A percentile compares a stretch with the other conserved stretches of the same genome.
Evolutionary conservation across 2,329 filamentous ascomycete genomes (phyloP).

Genomic region (Pseudogymnoascus sp.): DNA sequence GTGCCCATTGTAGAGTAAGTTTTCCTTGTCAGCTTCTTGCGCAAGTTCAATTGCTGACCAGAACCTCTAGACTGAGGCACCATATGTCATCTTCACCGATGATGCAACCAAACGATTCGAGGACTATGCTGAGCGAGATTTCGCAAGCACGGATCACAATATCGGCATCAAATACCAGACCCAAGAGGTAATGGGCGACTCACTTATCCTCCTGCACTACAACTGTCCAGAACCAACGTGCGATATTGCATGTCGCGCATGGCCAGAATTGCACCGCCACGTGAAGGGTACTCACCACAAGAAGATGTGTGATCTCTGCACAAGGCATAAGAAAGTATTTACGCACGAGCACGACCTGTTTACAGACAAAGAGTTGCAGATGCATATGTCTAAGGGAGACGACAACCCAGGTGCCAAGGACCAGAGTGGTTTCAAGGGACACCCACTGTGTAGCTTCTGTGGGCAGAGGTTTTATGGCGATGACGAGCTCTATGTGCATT

Average conservation of each 20-base stretch:
- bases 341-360: constrained; percentile 97
- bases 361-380: constrained; percentile 67
- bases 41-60: constrained; percentile 15
- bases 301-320: constrained; percentile 86
- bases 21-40: constrained; percentile 3
- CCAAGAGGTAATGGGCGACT: constrained; percentile 84
- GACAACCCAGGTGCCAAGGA: constrained; percentile 82
- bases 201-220: constrained; percentile 77
- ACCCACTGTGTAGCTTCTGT: constrained; percentile 92
- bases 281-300: constrained; percentile 76
- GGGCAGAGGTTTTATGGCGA: constrained; percentile 88
- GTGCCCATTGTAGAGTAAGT: constrained; percentile 85
- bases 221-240: constrained; percentile 86
- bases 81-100: constrained; percentile 88
- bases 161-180: constrained; percentile 89
- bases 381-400: constrained; percentile 85
- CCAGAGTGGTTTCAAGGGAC: constrained; percentile 92
- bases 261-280: constrained; percentile 72
- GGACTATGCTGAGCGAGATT: constrained; percentile 67
- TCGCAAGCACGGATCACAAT: constrained; percentile 71
- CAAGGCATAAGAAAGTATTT: constrained; percentile 94
- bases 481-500: constrained; percentile 90
- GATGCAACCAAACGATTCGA: constrained; percentile 73
- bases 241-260: constrained; percentile 75
- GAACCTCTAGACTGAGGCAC: constrained; percentile 50